Percentiles rank a stretch among this genome's conserved stretches.
Conservation (phyloP, 805 yeast genomes). For the Lipomyces japonicus region DNA sequence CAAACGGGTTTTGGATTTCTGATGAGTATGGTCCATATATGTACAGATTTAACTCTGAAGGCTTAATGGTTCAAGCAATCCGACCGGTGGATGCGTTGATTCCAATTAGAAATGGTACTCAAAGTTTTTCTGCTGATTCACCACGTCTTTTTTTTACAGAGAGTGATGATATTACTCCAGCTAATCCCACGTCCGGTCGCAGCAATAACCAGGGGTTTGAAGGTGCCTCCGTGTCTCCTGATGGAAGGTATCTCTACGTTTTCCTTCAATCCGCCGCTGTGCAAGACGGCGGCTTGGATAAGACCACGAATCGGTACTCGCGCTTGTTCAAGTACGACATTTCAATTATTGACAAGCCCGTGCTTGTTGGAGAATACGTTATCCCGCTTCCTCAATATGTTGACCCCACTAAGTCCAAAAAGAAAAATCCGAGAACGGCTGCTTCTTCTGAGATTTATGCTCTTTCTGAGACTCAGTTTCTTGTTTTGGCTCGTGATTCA, state of each 20-base stretch:
- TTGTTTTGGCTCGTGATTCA: constrained; percentile 25
- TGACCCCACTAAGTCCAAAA: constrained; percentile 9
- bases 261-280: constrained; percentile 22
- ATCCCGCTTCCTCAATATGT: constrained; percentile 17
- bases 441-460: constrained; percentile 26
- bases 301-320: constrained; percentile 14
- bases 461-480: constrained; percentile 16
- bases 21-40: constrained; percentile 27
- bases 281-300: constrained; percentile 24
- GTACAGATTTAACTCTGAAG: constrained; percentile 16
- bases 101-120: constrained; percentile 20
- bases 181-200: constrained; percentile 23
- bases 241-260: constrained; percentile 18
- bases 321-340: constrained; percentile 24
- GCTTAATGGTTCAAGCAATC: constrained; percentile 22
- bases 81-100: constrained; percentile 22
- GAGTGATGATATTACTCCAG: constrained; percentile 19
- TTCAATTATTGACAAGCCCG: neutral
- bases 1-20: constrained; percentile 24
- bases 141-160: constrained; percentile 5
- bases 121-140: constrained; percentile 22
- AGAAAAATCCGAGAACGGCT: constrained; percentile 20
- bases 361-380: constrained; percentile 22
- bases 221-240: constrained; percentile 20
- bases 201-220: constrained; percentile 26